These are phyloP conservation scores for Penicillium flavigenum DNA, from an alignment of 495 filamentous ascomycete species.

Conservation along the genomic window DNA sequence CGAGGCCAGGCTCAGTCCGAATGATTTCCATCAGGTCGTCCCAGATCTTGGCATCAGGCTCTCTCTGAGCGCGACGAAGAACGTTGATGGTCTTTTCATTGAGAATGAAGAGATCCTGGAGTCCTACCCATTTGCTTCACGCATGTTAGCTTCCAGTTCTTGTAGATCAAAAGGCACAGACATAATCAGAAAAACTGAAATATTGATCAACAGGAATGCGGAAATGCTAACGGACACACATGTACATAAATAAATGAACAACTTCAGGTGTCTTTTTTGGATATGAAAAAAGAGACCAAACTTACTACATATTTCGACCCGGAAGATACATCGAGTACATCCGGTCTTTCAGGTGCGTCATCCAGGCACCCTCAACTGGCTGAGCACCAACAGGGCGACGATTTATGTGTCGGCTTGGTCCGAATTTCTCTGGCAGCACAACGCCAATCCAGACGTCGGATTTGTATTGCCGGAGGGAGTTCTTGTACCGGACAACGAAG, in stretches of 20 bases:
- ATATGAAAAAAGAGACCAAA: slow-evolving; percentile 5
- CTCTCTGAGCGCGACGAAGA: neutral
- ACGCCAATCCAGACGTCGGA: slow-evolving; percentile 24
- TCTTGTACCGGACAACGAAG: slow-evolving; percentile 23
- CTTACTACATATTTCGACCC: slow-evolving; percentile 24
- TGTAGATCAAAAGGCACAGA: neutral
- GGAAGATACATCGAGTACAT: slow-evolving; percentile 23
- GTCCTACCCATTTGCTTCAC: slow-evolving; percentile 11
- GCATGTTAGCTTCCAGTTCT: neutral
- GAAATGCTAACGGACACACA: neutral
- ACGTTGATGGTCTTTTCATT: neutral
- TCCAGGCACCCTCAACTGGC: slow-evolving; percentile 12
- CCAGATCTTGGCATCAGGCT: slow-evolving; percentile 10
- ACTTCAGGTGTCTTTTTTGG: neutral
- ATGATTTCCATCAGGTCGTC: slow-evolving; percentile 10
- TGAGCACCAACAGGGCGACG: slow-evolving; percentile 13
- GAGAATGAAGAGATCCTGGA: slow-evolving; percentile 15
- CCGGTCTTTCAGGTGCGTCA: slow-evolving; percentile 3
- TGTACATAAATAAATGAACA: neutral
- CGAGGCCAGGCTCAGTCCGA: neutral
- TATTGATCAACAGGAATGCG: neutral
- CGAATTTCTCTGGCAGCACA: slow-evolving; percentile 8
- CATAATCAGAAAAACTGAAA: neutral
- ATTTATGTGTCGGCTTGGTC: neutral
- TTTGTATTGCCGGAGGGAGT: slow-evolving; percentile 8